phyloP scores from a whole-genome alignment of 1,139 yeast species.

The Scheffersomyces quercinus region DNA sequence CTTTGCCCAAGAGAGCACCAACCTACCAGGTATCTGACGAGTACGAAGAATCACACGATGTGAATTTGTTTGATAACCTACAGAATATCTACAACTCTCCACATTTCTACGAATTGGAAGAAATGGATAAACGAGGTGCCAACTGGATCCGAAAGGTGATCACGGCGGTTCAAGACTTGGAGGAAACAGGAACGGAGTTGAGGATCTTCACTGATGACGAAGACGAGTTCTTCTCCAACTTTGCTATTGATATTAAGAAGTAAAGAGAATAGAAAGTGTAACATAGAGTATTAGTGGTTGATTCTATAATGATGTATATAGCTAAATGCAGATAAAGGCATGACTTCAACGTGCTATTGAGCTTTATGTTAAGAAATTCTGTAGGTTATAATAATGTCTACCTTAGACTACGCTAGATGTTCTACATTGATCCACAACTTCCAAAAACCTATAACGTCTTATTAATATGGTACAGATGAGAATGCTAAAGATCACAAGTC shows the following conservation, averaged over 20 bases:
- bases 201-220: slow-evolving; percentile 42
- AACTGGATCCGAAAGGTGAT: slow-evolving; percentile 49
- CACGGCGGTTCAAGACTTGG: slow-evolving; percentile 36
- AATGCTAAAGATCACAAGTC: neutral
- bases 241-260: slow-evolving; percentile 3
- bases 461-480: neutral
- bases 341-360: no score
- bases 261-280: neutral
- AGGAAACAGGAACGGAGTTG: slow-evolving; percentile 38
- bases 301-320: neutral
- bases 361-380: no score
- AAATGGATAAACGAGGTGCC: slow-evolving; percentile 48
- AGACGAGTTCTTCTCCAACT: slow-evolving; percentile 27
- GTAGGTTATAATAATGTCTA: no score
- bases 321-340: neutral
- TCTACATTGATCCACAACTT: no score
- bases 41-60: slow-evolving; percentile 8
- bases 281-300: neutral
- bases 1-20: slow-evolving; percentile 1
- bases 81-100: slow-evolving; percentile 25
- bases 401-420: no score
- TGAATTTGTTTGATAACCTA: slow-evolving; percentile 5
- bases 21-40: neutral
- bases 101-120: slow-evolving; percentile 35
- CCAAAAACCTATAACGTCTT: no score